A percentile compares a stretch with the other conserved stretches of the same genome.
Evolutionary conservation across 106 monocot genomes (phyloP).

Genomic region (Narthecium ossifragum): DNA sequence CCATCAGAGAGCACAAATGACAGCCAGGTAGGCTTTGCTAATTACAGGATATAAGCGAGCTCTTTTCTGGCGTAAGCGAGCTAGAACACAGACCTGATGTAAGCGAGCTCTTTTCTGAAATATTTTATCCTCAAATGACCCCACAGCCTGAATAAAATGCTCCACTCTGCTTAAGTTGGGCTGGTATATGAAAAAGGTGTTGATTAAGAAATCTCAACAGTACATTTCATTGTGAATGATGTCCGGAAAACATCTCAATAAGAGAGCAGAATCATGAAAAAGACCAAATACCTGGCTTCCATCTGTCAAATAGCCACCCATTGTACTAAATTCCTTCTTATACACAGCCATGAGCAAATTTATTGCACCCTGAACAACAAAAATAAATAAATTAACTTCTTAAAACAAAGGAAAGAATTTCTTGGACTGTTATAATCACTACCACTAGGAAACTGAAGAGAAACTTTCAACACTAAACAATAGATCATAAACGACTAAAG

Average conservation of each 20-base stretch:
- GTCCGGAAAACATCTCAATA: not conserved
- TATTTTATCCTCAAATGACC: conserved; percentile 85
- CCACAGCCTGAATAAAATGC: conserved; percentile 95
- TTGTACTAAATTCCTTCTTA: conserved; percentile 74
- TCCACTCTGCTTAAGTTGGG: conserved; percentile 81
- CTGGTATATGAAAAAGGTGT: conserved; percentile 29
- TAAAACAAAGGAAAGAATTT: too few species aligned
- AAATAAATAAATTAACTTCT: not conserved
- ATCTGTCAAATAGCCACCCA: conserved; percentile 89
- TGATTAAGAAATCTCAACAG: not conserved
- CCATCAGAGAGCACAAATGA: not conserved
- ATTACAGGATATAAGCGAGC: conserved; percentile 86
- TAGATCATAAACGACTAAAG: too few species aligned
- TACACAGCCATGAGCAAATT: conserved; percentile 89
- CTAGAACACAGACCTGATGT: conserved; percentile 60
- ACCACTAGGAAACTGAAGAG: not conserved
- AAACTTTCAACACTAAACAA: not conserved
- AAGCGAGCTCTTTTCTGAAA: conserved; percentile 92
- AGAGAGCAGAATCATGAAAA: conserved; percentile 2
- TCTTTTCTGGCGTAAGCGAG: conserved; percentile 85
- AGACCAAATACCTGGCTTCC: conserved; percentile 48
- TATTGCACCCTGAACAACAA: conserved; percentile 71
- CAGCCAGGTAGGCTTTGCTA: conserved; percentile 7
- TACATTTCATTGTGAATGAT: not conserved
- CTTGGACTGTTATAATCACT: too few species aligned